Conservation (phyloP, 176 grass and related monocot genomes). For the Musa beccarii region DNA sequence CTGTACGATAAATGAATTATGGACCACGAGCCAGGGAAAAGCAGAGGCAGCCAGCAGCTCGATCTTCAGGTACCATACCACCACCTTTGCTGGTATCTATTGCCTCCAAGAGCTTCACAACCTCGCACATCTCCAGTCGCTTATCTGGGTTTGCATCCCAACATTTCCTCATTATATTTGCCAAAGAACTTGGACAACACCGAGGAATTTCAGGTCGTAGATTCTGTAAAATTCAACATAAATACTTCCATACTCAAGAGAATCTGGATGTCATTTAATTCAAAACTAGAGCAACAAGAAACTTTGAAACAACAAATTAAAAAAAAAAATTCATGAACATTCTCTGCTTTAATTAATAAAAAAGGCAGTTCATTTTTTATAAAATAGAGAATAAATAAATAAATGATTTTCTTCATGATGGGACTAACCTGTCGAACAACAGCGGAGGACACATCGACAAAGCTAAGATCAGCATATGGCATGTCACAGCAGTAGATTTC, state of each 20-base stretch:
- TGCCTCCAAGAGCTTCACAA: slow-evolving; percentile 66
- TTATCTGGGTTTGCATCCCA: slow-evolving; percentile 68
- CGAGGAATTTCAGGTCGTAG: slow-evolving; percentile 68
- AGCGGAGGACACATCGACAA: slow-evolving; percentile 55
- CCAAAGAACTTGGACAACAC: slow-evolving; percentile 50
- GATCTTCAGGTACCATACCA: slow-evolving; percentile 38
- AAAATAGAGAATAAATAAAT: too few relatives aligned
- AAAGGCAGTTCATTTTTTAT: too few relatives aligned
- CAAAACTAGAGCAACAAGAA: background rate
- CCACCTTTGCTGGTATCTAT: slow-evolving; percentile 42
- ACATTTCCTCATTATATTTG: slow-evolving; percentile 61
- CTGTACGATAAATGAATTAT: background rate
- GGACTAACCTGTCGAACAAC: slow-evolving; percentile 59
- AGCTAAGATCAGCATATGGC: slow-evolving; percentile 59
- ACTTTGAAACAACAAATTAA: background rate
- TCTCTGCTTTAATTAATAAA: too few relatives aligned
- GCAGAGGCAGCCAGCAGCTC: slow-evolving; percentile 37
- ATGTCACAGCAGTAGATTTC: slow-evolving; percentile 90
- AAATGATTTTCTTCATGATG: too few relatives aligned
- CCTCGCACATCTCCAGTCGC: slow-evolving; percentile 69
- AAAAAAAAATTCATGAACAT: too few relatives aligned
- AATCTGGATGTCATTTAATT: background rate
- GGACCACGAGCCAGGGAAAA: slow-evolving; percentile 25
- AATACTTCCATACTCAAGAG: background rate
- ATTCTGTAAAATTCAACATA: slow-evolving; percentile 19